Evolutionary conservation across 78 protist genomes (phyloP).

Genomic region (Cyanophora paradoxa): DNA sequence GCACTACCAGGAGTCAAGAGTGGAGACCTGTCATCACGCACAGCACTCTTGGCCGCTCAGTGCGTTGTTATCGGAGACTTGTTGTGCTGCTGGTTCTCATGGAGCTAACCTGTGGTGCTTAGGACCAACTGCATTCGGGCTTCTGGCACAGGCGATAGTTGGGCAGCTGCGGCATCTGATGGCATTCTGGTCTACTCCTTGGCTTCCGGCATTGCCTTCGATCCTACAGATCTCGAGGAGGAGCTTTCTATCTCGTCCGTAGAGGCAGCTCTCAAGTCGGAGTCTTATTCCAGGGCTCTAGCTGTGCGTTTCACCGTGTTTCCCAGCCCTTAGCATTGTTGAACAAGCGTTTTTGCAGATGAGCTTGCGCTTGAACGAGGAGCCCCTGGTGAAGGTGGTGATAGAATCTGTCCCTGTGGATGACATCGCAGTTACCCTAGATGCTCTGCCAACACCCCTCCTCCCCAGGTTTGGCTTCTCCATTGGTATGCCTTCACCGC

Average conservation of each 20-base stretch:
- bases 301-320: constrained; percentile 13
- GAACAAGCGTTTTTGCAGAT: neutral
- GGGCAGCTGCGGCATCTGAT: constrained; percentile 31
- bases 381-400: constrained; percentile 27
- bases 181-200: constrained; percentile 76
- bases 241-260: constrained; percentile 59
- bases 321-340: neutral
- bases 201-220: constrained; percentile 55
- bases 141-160: neutral
- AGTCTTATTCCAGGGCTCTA: constrained; percentile 43
- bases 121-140: too few species aligned
- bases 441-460: constrained; percentile 33
- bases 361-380: constrained; percentile 62
- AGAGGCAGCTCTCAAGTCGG: neutral
- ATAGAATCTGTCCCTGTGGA: constrained; percentile 35
- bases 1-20: constrained; percentile 54
- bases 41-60: constrained; percentile 73
- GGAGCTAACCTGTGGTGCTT: constrained; percentile 8
- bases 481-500: too few species aligned
- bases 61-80: too few species aligned
- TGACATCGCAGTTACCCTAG: constrained; percentile 27
- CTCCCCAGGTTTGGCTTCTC: too few species aligned
- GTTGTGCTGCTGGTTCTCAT: constrained; percentile 52
- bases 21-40: constrained; percentile 57
- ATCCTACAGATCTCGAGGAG: constrained; percentile 65